Percentiles rank a stretch among this genome's conserved stretches.
Conservation (phyloP, 768 basidiomycete species). For the Tephrocybe rancida region DNA sequence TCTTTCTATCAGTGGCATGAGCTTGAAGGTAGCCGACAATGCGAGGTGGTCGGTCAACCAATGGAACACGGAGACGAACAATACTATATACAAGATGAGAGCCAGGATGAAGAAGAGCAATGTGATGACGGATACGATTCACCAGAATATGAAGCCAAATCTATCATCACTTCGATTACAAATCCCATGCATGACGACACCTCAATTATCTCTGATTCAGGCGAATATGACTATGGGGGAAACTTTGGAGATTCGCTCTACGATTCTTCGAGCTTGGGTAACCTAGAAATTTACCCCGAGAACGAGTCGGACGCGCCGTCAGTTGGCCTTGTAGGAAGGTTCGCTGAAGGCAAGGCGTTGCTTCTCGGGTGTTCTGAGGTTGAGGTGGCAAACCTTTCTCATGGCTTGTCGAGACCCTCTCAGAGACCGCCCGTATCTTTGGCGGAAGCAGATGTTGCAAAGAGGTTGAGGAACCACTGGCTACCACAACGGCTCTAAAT, state of each 20-base stretch:
- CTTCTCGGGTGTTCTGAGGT: conserved; percentile 39
- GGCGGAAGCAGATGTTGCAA: conserved; percentile 68
- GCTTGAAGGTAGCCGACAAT: background rate
- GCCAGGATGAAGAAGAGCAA: background rate
- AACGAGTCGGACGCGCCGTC: conserved; percentile 10
- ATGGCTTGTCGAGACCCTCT: conserved; percentile 1
- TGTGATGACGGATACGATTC: background rate
- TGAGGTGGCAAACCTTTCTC: conserved; percentile 2
- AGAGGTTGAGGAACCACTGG: conserved; percentile 63
- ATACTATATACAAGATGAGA: background rate
- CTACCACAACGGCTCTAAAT: conserved; percentile 56
- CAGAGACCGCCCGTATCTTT: conserved; percentile 30
- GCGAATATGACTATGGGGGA: background rate
- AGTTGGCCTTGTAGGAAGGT: conserved; percentile 24
- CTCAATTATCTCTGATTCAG: background rate
- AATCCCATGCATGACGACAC: background rate
- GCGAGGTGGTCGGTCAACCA: background rate
- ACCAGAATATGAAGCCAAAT: background rate
- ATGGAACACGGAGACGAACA: background rate
- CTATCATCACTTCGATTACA: background rate
- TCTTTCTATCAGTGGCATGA: conserved; percentile 5
- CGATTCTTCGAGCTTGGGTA: background rate
- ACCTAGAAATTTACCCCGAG: conserved; percentile 4
- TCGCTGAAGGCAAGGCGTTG: conserved; percentile 57
- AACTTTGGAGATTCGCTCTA: conserved; percentile 1